Evolutionary conservation across 1,139 yeast species (phyloP).

Genomic region (Meyerozyma athensensis): DNA sequence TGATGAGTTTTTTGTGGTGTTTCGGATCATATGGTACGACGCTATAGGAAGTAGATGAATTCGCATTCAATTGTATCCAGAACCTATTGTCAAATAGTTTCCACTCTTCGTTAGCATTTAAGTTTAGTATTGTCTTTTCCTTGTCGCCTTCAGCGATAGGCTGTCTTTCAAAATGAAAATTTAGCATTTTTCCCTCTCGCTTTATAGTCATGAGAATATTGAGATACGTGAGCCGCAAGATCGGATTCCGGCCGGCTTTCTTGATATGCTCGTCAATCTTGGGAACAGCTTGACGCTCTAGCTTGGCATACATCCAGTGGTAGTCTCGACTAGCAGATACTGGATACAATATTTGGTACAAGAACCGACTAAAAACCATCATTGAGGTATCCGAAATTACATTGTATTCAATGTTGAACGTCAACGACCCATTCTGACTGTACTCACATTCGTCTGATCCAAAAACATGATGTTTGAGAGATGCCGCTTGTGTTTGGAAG

Average conservation of each 20-base stretch:
- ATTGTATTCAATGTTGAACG: constrained; percentile 5
- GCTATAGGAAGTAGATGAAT: constrained; percentile 3
- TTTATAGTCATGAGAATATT: constrained; percentile 21
- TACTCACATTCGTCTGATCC: constrained; percentile 5
- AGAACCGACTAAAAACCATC: constrained; percentile 25
- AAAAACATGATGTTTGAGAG: constrained; percentile 4
- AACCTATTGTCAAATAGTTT: constrained; percentile 31
- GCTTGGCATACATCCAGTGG: constrained; percentile 43
- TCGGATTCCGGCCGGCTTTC: background rate
- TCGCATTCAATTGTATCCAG: constrained; percentile 24
- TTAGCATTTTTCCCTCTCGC: constrained; percentile 5
- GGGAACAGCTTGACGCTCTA: constrained; percentile 33
- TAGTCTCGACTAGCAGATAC: constrained; percentile 39
- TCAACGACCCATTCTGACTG: constrained; percentile 8
- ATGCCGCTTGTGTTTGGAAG: background rate
- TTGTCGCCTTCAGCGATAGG: constrained; percentile 20
- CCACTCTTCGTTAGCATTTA: constrained; percentile 25
- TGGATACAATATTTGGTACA: constrained; percentile 29
- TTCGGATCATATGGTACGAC: constrained; percentile 21
- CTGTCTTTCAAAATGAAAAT: constrained; percentile 18
- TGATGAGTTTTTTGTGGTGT: constrained; percentile 8
- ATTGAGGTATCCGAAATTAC: constrained; percentile 12
- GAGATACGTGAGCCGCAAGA: constrained; percentile 10
- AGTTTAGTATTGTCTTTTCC: constrained; percentile 4
- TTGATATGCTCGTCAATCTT: constrained; percentile 12